phyloP scores from a whole-genome alignment of 2,329 filamentous ascomycete species.

The Beauveria australis region DNA sequence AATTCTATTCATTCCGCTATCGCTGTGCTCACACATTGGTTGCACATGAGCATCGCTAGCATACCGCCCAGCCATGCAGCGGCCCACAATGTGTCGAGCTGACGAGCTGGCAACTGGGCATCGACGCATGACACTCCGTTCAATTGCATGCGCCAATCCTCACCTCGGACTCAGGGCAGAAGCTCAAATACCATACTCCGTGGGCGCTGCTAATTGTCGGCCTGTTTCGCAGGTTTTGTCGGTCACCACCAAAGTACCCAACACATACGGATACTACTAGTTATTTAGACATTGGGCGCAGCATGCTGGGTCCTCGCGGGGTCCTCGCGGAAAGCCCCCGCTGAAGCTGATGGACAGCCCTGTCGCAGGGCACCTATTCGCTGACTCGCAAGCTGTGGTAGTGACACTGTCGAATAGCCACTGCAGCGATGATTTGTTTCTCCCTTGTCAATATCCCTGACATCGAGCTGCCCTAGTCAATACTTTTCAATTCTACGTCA shows the following conservation, averaged over 20 bases:
- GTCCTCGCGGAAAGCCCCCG: not conserved
- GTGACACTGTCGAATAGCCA: not conserved
- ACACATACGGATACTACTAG: no score
- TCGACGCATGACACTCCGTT: slow-evolving; percentile 4
- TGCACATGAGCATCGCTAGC: not conserved
- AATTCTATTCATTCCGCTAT: not conserved
- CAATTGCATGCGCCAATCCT: not conserved
- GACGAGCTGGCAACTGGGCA: slow-evolving; percentile 9
- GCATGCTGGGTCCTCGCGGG: not conserved
- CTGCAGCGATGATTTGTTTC: not conserved
- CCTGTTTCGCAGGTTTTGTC: no score
- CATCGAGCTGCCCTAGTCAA: not conserved
- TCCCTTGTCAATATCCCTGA: not conserved
- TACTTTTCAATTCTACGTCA: not conserved
- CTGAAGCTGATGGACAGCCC: not conserved
- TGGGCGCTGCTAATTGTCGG: no score
- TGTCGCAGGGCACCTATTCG: not conserved
- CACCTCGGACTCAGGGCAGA: not conserved
- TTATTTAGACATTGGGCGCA: not conserved
- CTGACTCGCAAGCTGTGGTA: not conserved
- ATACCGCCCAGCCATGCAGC: not conserved
- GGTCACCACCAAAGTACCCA: no score
- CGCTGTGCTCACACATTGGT: not conserved
- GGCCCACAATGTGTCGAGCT: not conserved
- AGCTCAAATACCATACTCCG: not conserved